Evolutionary conservation across 2,329 filamentous ascomycete genomes (phyloP).

Genomic region (Aureobasidium melanogenum): DNA sequence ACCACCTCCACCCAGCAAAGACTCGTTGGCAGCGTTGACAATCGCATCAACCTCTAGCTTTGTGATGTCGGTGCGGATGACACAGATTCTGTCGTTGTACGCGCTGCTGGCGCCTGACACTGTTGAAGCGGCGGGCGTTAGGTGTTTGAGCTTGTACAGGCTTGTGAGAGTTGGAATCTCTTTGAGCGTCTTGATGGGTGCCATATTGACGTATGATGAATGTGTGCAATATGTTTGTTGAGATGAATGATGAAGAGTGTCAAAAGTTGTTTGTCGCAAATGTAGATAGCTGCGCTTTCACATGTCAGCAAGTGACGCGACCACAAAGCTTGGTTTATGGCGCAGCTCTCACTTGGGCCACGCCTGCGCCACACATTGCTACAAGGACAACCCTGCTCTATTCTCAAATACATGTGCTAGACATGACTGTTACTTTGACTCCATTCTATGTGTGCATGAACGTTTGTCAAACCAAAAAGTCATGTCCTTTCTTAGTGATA

Average conservation of each 20-base stretch:
- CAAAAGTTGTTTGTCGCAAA: background rate
- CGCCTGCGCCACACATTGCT: background rate
- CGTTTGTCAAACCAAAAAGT: too few species aligned
- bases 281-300: background rate
- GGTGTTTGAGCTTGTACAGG: conserved; percentile 54
- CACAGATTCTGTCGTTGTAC: conserved; percentile 61
- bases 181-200: conserved; percentile 31
- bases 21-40: conserved; percentile 83
- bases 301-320: background rate
- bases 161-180: conserved; percentile 55
- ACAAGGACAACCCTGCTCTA: too few species aligned
- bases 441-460: too few species aligned
- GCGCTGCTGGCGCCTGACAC: conserved; percentile 34
- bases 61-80: conserved; percentile 75
- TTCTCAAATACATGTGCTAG: too few species aligned
- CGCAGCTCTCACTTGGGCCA: background rate
- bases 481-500: too few species aligned
- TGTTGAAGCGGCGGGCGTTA: conserved; percentile 26
- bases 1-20: conserved; percentile 77
- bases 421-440: too few species aligned
- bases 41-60: conserved; percentile 69
- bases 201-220: conserved; percentile 13
- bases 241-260: background rate
- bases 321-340: background rate
- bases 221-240: background rate